A percentile compares a stretch with the other conserved stretches of the same genome.
phyloP scores from a whole-genome alignment of 306 rosid species.

The Rosa multiflora region DNA sequence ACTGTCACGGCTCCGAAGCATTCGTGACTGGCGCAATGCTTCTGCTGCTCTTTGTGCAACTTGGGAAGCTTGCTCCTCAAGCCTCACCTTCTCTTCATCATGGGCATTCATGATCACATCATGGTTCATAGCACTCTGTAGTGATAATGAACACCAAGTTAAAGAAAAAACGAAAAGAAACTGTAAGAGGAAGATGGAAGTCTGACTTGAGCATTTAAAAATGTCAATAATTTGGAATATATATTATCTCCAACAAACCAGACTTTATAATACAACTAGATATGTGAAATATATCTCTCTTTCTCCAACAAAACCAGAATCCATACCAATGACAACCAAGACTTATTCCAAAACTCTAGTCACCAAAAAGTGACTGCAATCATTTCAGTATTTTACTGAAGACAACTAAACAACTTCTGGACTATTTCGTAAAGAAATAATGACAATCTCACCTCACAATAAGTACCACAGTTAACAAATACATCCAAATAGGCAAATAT shows the following conservation, averaged over 20 bases:
- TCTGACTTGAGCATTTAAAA: not conserved
- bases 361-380: constrained; percentile 1
- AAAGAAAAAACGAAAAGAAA: constrained; percentile 17
- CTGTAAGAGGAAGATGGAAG: not conserved
- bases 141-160: constrained; percentile 17
- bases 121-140: constrained; percentile 89
- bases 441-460: not conserved
- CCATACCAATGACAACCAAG: not conserved
- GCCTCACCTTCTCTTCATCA: constrained; percentile 80
- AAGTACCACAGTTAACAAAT: constrained; percentile 1
- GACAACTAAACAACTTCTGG: not conserved
- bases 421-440: not conserved
- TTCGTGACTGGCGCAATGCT: constrained; percentile 83
- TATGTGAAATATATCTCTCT: not conserved
- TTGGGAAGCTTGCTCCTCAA: constrained; percentile 87
- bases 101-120: constrained; percentile 86
- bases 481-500: not conserved
- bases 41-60: constrained; percentile 97
- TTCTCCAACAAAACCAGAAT: not conserved
- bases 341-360: constrained; percentile 1
- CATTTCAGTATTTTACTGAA: not conserved
- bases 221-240: not conserved
- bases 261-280: not conserved
- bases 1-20: constrained; percentile 70
- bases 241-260: not conserved